phyloP scores from a whole-genome alignment of 805 yeast genomes.

The Metschnikowia continentalis region DNA sequence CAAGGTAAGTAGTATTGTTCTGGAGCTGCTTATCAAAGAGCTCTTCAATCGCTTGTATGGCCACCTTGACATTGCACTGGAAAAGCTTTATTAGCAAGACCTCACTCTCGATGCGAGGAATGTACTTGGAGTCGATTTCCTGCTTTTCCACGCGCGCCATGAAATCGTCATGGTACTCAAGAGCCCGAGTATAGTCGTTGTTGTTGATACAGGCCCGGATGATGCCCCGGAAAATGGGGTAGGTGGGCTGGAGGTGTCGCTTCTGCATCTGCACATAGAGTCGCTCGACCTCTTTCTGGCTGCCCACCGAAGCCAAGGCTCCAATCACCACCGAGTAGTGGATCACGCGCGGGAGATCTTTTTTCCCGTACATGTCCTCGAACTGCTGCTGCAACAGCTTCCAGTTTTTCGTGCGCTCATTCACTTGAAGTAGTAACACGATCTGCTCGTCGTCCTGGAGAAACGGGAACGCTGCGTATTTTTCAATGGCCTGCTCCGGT shows the following conservation, averaged over 20 bases:
- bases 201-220: constrained; percentile 38
- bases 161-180: constrained; percentile 26
- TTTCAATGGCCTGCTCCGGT: constrained; percentile 18
- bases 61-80: constrained; percentile 24
- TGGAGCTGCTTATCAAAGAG: constrained; percentile 19
- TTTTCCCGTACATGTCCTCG: constrained; percentile 52
- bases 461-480: constrained; percentile 34
- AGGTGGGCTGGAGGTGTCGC: constrained; percentile 46
- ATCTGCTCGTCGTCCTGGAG: constrained; percentile 47
- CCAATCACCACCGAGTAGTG: constrained; percentile 63
- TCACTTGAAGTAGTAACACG: constrained; percentile 44
- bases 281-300: constrained; percentile 42
- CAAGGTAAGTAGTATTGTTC: constrained; percentile 15
- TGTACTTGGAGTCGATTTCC: constrained; percentile 15
- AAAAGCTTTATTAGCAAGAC: constrained; percentile 26
- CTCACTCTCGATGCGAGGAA: constrained; percentile 22
- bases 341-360: constrained; percentile 45
- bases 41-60: constrained; percentile 24
- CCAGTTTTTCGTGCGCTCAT: constrained; percentile 50
- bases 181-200: constrained; percentile 33
- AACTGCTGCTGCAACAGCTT: constrained; percentile 50
- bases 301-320: constrained; percentile 51
- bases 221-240: constrained; percentile 41
- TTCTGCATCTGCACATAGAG: constrained; percentile 46
- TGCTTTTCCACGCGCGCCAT: constrained; percentile 21